Evolutionary conservation across 306 rosid genomes (phyloP), one percentile per base, ranked within the genome.

Genomic region (Cicer arietinum): DNA sequence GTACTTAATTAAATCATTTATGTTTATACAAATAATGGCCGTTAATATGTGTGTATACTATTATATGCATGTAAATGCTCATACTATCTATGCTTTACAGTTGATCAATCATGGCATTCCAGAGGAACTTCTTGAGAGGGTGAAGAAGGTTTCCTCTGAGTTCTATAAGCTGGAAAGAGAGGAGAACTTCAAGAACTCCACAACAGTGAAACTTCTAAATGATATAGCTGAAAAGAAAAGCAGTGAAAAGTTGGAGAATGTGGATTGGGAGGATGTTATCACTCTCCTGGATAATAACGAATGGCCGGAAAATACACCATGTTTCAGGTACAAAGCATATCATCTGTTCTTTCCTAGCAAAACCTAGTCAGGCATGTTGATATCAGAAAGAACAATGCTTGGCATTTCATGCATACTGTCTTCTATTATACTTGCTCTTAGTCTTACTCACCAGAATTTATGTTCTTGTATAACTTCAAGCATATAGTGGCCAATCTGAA

Each of bases 251-350:
- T 48, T 86, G 78, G 89, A 89, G 84, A 65, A 84, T 70, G 86
- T 76, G 64, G 99, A 94, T 67, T 94, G 99, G 99, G 99, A 94
- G 73, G 99, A 94, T 80, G 99, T 92, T 57, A 65, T 90, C 81
- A 88, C 89, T 79, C 93, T 92, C 82, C 79, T 89, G 5, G 93
- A 94, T 69, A 84, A 80, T 39, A 84, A 84, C 7, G 85, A 91
- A 67, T 94, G 99, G 99, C 96, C 97, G 45, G 68, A 88, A 42
- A 83, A 37, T 60, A 83, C 92, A 83, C 86, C 90, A 13, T 86
- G 88, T 77, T 92, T 94, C 91, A 91, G 90, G 98, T 88, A 88
- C 77, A 75, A 47, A 75, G 43, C 43, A 74, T 30, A 67, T 54
- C 40, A 73, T 53, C 41, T 16, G 17, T 40, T 66, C 37, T 71